These are phyloP conservation scores for Myriosclerotinia scirpicola DNA, from an alignment of 2,329 filamentous ascomycete genomes.

Conservation along the genomic window DNA sequence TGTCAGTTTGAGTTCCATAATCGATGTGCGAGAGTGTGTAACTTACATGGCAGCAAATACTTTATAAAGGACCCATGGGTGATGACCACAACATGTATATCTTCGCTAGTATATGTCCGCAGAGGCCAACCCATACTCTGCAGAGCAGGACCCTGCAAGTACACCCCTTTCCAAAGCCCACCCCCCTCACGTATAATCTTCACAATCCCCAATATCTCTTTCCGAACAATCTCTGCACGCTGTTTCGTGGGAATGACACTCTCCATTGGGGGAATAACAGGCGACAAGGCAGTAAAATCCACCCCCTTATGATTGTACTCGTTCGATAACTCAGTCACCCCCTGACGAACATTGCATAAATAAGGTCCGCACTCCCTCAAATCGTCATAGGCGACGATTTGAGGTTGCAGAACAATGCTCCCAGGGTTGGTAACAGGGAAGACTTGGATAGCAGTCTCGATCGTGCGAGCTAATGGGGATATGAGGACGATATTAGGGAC, in stretches of 20 bases:
- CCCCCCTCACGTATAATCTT: background rate
- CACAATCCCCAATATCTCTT: background rate
- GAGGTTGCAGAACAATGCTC: background rate
- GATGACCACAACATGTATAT: conserved; percentile 15
- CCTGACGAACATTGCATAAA: conserved; percentile 3
- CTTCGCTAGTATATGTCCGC: background rate
- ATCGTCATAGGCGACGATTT: conserved; percentile 18
- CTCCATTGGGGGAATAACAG: background rate
- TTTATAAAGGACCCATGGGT: conserved; percentile 16
- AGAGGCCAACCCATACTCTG: too few species aligned
- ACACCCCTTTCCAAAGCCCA: conserved; percentile 13
- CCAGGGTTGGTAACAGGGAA: background rate
- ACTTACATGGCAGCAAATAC: conserved; percentile 4
- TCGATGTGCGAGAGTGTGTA: background rate
- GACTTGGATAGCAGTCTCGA: conserved; percentile 9
- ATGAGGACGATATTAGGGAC: background rate
- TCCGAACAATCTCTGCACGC: background rate
- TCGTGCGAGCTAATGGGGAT: conserved; percentile 1
- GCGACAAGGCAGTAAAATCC: background rate
- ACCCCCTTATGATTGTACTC: background rate
- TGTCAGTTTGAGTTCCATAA: background rate
- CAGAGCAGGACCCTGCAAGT: background rate
- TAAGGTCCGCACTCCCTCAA: conserved; percentile 6
- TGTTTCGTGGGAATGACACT: background rate
- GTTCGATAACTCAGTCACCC: background rate